Conservation (phyloP, 1,139 yeast genomes). For the Yamadazyma sp. region DNA sequence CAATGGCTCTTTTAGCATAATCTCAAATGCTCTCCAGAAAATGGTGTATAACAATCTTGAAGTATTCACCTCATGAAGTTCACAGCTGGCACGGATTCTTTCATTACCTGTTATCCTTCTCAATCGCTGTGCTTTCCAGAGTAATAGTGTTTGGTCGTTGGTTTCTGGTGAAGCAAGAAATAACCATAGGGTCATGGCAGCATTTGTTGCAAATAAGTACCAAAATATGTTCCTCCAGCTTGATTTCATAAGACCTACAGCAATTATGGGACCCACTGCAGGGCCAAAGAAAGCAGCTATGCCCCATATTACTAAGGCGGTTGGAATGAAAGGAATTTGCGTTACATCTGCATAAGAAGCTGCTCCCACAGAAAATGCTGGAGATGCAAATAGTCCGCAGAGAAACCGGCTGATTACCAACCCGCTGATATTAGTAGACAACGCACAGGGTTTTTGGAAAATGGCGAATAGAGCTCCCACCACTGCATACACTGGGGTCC, state of each 20-base stretch:
- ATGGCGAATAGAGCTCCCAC: slow-evolving; percentile 32
- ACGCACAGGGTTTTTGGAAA: slow-evolving; percentile 36
- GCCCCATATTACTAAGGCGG: slow-evolving; percentile 30
- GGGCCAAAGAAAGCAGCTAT: slow-evolving; percentile 33
- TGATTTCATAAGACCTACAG: too few species aligned
- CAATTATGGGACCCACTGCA: slow-evolving; percentile 33
- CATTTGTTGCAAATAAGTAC: slow-evolving; percentile 40
- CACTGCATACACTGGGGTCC: slow-evolving; percentile 39
- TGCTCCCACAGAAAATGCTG: slow-evolving; percentile 40
- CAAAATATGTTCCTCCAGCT: slow-evolving; percentile 50
- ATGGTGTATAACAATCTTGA: slow-evolving; percentile 20
- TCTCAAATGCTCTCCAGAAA: slow-evolving; percentile 29
- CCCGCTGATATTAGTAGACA: slow-evolving; percentile 27
- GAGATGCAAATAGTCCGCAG: slow-evolving; percentile 36
- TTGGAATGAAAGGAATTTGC: slow-evolving; percentile 23
- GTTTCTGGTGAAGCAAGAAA: slow-evolving; percentile 51
- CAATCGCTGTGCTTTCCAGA: slow-evolving; percentile 46
- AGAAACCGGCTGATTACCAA: slow-evolving; percentile 32
- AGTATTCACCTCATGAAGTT: slow-evolving; percentile 35
- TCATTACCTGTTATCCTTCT: slow-evolving; percentile 44
- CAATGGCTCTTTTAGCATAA: slow-evolving; percentile 28
- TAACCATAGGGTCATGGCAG: slow-evolving; percentile 29
- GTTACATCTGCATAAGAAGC: slow-evolving; percentile 34
- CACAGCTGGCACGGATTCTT: slow-evolving; percentile 40
- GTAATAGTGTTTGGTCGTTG: slow-evolving; percentile 41